Evolutionary conservation across 2,329 filamentous ascomycete genomes (phyloP).

Genomic region (Epichloe scottii): DNA sequence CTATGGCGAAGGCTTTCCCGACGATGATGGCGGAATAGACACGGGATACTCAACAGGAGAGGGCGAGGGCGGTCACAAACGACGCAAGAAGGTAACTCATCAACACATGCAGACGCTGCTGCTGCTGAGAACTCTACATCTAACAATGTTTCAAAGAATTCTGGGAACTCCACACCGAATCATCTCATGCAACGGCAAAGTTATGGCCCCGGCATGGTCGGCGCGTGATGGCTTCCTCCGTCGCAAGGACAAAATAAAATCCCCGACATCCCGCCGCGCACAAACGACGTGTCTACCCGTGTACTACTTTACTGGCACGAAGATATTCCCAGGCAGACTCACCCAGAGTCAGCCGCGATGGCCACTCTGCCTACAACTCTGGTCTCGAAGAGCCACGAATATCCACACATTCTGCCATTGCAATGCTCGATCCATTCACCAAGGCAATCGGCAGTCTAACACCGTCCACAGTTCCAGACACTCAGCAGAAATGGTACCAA

Average conservation of each 20-base stretch:
- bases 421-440: not conserved
- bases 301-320: not conserved
- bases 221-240: slow-evolving; percentile 29
- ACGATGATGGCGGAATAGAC: slow-evolving; percentile 49
- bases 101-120: not conserved
- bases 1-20: slow-evolving; percentile 58
- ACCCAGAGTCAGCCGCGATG: not conserved
- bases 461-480: not conserved
- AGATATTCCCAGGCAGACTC: not conserved
- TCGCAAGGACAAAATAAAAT: not conserved
- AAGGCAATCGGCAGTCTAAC: not conserved
- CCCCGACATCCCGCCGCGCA: not conserved
- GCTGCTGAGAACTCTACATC: slow-evolving; percentile 5
- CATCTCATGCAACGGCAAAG: slow-evolving; percentile 36
- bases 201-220: slow-evolving; percentile 47
- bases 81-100: slow-evolving; percentile 48
- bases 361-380: not conserved
- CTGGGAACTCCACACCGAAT: slow-evolving; percentile 30
- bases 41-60: slow-evolving; percentile 61
- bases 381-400: not conserved
- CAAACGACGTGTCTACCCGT: not conserved
- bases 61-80: slow-evolving; percentile 52
- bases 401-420: not conserved
- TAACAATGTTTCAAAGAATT: slow-evolving; percentile 28
- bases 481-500: not conserved